A percentile compares a stretch with the other conserved stretches of the same genome.
These are phyloP conservation scores for Haplosporangium sp. DNA, from an alignment of 371 early-diverging fungal genomes.

Conservation along the genomic window DNA sequence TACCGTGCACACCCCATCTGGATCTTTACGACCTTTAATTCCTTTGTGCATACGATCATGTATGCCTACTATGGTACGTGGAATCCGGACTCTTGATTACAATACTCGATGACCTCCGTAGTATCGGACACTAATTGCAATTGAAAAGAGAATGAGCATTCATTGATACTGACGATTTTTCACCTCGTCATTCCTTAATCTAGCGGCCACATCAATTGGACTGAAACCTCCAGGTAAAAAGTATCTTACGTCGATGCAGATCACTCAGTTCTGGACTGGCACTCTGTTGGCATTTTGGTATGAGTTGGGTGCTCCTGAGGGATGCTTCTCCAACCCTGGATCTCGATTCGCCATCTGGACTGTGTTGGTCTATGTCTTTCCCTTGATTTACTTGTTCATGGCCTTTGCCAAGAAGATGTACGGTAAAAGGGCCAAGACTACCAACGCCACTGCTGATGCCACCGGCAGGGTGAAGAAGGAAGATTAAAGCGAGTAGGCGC, in stretches of 20 bases:
- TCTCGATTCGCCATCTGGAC: slow-evolving; percentile 73
- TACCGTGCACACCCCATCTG: slow-evolving; percentile 82
- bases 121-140: background rate
- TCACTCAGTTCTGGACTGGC: slow-evolving; percentile 89
- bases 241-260: slow-evolving; percentile 87
- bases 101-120: background rate
- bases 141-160: background rate
- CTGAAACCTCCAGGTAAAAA: slow-evolving; percentile 85
- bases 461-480: slow-evolving; percentile 19
- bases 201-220: slow-evolving; percentile 78
- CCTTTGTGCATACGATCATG: slow-evolving; percentile 94
- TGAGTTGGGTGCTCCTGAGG: slow-evolving; percentile 63
- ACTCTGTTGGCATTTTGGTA: slow-evolving; percentile 74
- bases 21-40: slow-evolving; percentile 90
- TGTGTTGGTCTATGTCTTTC: slow-evolving; percentile 79
- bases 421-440: slow-evolving; percentile 36
- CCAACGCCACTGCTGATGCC: slow-evolving; percentile 20
- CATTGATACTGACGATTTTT: background rate
- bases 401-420: slow-evolving; percentile 83
- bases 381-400: slow-evolving; percentile 82
- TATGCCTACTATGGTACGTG: slow-evolving; percentile 78
- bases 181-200: background rate
- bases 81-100: background rate
- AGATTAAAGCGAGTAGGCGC: background rate
- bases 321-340: slow-evolving; percentile 71